phyloP scores from a whole-genome alignment of 2,329 filamentous ascomycete species.

The Fusarium cicatricum region DNA sequence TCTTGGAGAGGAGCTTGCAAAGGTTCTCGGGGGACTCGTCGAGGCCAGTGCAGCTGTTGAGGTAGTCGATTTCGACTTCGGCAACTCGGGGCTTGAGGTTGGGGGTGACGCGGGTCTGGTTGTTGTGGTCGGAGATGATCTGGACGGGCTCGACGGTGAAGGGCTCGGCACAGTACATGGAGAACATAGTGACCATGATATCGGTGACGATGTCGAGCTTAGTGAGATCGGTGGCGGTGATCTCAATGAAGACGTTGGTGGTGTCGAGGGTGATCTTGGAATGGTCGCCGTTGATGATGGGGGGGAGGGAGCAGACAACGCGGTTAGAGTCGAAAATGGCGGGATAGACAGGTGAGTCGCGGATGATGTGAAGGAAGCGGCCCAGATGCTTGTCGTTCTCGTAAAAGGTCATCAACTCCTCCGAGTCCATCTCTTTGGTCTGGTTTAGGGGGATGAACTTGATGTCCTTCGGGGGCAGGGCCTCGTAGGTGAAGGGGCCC shows the following conservation, averaged over 20 bases:
- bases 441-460: constrained; percentile 92
- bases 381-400: constrained; percentile 93
- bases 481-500: constrained; percentile 97
- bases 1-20: constrained; percentile 82
- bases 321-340: constrained; percentile 92
- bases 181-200: constrained; percentile 98
- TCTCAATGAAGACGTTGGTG: constrained; percentile 95
- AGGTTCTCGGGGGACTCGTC: constrained; percentile 77
- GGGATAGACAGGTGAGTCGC: constrained; percentile 91
- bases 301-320: constrained; percentile 89
- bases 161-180: constrained; percentile 83
- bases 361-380: constrained; percentile 91
- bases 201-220: constrained; percentile 96
- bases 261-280: constrained; percentile 95
- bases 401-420: constrained; percentile 93
- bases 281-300: constrained; percentile 97
- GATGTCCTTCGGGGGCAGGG: constrained; percentile 89
- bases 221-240: constrained; percentile 93
- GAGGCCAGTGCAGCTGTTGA: constrained; percentile 92
- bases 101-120: constrained; percentile 81
- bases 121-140: constrained; percentile 91
- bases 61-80: constrained; percentile 88
- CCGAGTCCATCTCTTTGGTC: constrained; percentile 84
- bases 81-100: constrained; percentile 79
- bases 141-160: constrained; percentile 95